Base-by-base conservation (phyloP, 2,329 filamentous ascomycete species). In the Phyllosticta capitalensis region DNA sequence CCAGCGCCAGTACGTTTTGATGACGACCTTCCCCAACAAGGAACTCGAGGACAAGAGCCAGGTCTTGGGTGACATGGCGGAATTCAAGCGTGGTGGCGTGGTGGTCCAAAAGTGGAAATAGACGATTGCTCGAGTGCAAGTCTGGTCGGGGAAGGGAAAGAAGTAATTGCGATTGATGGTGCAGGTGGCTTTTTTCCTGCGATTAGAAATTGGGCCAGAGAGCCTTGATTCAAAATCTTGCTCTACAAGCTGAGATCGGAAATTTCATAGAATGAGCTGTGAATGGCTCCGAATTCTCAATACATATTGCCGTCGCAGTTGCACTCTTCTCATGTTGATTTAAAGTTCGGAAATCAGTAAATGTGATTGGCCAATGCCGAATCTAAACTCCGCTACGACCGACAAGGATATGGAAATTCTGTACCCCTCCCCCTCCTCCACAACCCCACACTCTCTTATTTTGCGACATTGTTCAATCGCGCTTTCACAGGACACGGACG, bases 21-120 rank as follows among this genome's bases (percentile, higher is more conserved):
- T 87, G 64, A 94, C 89, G 0, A 92, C 89, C 0, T 94, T 94
- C 72, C 89, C 89, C 4, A 90, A 84, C 68, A 91, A 90, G 74
- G 87, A 92, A 58, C 82, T 92, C 63, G 85, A 80, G 1, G 88
- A 94, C 67, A 86, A 85, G 72, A 67, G 69, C 53, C 72, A 69
- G 64, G 75, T 69, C 59, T 66, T 77, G 62, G 78, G 74, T 50
- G 79, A 79, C 56, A 72, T 80, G 68, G 62, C 69, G 2, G 77
- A 79, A 61, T 77, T 79, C 66, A 78, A 79, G 73, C 71, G 79
- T 14, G 79, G 79, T 22, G 79, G 79, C 1, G 77, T 79, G n/a
- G 76, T 82, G 33, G 79, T 81, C 61, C 79, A 82, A 68, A 81
- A 81, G 69, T 82, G 79, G 79, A 77, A 69, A 59, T 73, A 65